These are phyloP conservation scores for Tylopilus orsonianus DNA, from an alignment of 1,284 basidiomycete species.

Conservation along the genomic window DNA sequence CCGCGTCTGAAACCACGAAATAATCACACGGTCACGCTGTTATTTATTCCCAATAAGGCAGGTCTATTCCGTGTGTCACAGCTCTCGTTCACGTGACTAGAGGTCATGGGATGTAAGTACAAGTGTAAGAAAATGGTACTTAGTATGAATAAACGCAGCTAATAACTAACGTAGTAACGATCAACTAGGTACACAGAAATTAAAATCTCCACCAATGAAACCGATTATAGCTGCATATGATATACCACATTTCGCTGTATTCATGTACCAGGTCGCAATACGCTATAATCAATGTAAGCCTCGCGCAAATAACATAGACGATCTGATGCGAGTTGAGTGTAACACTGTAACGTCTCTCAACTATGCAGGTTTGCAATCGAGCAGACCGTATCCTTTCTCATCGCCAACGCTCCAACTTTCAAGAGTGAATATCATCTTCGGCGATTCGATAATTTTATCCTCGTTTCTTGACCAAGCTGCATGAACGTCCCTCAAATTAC, in stretches of 20 bases:
- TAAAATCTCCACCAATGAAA: no score
- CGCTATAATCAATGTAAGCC: no score
- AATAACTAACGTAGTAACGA: no score
- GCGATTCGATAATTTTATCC: constrained; percentile 23
- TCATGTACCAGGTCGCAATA: not conserved
- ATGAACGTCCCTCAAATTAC: constrained; percentile 38
- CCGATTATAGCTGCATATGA: no score
- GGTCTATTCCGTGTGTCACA: no score
- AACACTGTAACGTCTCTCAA: not conserved
- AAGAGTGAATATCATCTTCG: constrained; percentile 30
- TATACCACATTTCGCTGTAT: not conserved
- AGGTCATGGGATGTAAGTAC: no score
- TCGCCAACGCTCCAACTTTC: constrained; percentile 32
- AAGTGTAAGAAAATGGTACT: no score
- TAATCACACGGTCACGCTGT: constrained; percentile 18
- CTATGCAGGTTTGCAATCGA: constrained; percentile 16
- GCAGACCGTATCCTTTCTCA: constrained; percentile 25
- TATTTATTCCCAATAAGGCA: no score
- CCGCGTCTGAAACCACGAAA: constrained; percentile 29
- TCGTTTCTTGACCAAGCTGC: constrained; percentile 24
- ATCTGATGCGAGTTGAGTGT: no score
- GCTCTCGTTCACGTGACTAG: no score
- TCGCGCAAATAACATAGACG: not conserved
- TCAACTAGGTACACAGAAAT: no score
- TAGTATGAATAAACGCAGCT: no score